Evolutionary conservation across 2,329 filamentous ascomycete species (phyloP).

Genomic region (Triangularia setosa): DNA sequence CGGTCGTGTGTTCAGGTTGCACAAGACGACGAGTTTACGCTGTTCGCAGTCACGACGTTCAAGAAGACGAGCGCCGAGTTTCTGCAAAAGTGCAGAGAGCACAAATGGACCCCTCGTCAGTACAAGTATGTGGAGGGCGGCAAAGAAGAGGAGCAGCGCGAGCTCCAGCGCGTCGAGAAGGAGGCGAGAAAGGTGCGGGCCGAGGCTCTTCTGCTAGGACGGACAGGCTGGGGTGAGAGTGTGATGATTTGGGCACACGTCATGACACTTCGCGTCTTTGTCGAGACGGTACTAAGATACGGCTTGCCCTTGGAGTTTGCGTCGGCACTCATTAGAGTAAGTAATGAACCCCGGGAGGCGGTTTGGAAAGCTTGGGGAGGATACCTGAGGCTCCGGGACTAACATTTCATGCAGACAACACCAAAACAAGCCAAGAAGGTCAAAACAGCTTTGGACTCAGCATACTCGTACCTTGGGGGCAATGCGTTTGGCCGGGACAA

Average conservation of each 20-base stretch:
- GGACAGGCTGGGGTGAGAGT: constrained; percentile 92
- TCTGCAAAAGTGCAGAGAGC: constrained; percentile 84
- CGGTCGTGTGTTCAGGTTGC: constrained; percentile 77
- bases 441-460: constrained; percentile 72
- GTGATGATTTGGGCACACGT: constrained; percentile 97
- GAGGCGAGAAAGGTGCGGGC: constrained; percentile 92
- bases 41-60: constrained; percentile 88
- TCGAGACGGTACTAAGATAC: constrained; percentile 96
- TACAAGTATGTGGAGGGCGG: constrained; percentile 91
- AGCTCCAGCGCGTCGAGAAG: constrained; percentile 74
- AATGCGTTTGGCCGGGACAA: constrained; percentile 94
- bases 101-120: constrained; percentile 91
- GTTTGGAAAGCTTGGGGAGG: not conserved
- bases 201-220: constrained; percentile 78
- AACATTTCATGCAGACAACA: constrained; percentile 59
- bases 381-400: constrained; percentile 5
- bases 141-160: constrained; percentile 80
- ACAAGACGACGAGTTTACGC: constrained; percentile 81
- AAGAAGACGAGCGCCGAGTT: constrained; percentile 89
- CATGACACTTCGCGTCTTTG: constrained; percentile 85
- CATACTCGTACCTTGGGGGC: constrained; percentile 88
- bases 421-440: constrained; percentile 78
- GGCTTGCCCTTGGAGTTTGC: constrained; percentile 89
- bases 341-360: constrained; percentile 27
- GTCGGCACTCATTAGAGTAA: constrained; percentile 77